Evolutionary conservation across 2,329 filamentous ascomycete species (phyloP).

Genomic region (Botrytis elliptica): DNA sequence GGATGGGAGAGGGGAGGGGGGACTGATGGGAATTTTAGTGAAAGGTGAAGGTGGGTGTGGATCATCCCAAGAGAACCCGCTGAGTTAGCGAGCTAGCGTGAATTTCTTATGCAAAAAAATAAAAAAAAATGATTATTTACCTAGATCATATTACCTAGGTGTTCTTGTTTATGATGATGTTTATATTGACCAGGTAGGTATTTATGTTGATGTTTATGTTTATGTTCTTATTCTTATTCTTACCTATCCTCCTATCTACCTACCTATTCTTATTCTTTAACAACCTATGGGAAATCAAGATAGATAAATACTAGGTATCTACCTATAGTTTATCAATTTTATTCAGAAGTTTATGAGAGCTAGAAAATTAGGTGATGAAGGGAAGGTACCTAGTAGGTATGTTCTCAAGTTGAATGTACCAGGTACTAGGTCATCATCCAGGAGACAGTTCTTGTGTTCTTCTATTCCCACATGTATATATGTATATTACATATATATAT

Average conservation of each 20-base stretch:
- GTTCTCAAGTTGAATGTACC: neutral
- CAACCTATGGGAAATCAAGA: too few species aligned
- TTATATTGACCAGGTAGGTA: too few species aligned
- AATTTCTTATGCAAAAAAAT: neutral
- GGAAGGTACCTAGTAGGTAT: neutral
- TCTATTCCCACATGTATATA: neutral
- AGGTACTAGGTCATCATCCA: too few species aligned
- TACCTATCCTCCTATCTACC: too few species aligned
- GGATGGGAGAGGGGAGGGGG: constrained; percentile 31
- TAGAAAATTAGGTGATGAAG: too few species aligned
- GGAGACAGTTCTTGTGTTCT: neutral
- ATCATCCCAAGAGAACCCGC: constrained; percentile 5
- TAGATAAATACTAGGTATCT: too few species aligned
- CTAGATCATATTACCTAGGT: neutral
- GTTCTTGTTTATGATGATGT: neutral
- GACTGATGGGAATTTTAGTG: constrained; percentile 23
- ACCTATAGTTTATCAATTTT: too few species aligned
- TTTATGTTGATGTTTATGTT: neutral
- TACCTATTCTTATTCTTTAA: too few species aligned
- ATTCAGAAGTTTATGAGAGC: neutral
- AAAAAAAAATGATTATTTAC: neutral
- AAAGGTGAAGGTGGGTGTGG: constrained; percentile 9
- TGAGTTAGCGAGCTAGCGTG: constrained; percentile 3
- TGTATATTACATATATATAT: too few species aligned
- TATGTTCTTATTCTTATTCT: too few species aligned